These are phyloP conservation scores for Yamadazyma ubonensis DNA, from an alignment of 805 yeast genomes.

Conservation along the genomic window DNA sequence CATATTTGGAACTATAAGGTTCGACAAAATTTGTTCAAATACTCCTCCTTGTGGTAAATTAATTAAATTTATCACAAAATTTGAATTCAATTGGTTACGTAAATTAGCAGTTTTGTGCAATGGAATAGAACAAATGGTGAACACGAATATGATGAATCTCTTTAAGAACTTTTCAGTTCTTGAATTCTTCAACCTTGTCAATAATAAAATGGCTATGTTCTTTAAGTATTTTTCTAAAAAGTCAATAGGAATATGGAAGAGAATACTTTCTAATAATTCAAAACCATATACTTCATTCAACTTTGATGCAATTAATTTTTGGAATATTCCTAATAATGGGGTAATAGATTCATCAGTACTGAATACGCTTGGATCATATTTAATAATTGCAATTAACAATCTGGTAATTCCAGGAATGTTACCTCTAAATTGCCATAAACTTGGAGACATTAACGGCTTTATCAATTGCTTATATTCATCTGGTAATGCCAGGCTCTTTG, in stretches of 20 bases:
- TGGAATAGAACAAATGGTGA: conserved; percentile 45
- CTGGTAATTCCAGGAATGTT: conserved; percentile 92
- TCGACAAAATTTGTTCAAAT: conserved; percentile 48
- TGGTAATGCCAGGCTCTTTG: conserved; percentile 50
- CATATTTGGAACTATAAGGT: conserved; percentile 55
- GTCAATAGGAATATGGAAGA: conserved; percentile 53
- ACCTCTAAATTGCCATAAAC: conserved; percentile 90
- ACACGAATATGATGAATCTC: conserved; percentile 59
- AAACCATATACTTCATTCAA: conserved; percentile 80
- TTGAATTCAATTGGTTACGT: conserved; percentile 29
- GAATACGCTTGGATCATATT: conserved; percentile 45
- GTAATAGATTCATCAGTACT: conserved; percentile 43
- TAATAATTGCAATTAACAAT: conserved; percentile 64
- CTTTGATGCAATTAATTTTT: conserved; percentile 83
- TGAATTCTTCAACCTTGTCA: conserved; percentile 77
- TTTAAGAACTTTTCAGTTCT: conserved; percentile 81
- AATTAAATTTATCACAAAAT: conserved; percentile 60
- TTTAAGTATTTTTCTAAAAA: conserved; percentile 54
- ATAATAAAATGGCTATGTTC: conserved; percentile 71
- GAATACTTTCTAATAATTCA: conserved; percentile 72
- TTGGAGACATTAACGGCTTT: conserved; percentile 83
- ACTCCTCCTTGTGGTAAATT: conserved; percentile 70
- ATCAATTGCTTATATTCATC: conserved; percentile 61
- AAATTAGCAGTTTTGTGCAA: conserved; percentile 23
- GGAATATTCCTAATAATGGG: conserved; percentile 94